Evolutionary conservation across 1,284 basidiomycete genomes (phyloP).

Genomic region (Austropuccinia psidii): DNA sequence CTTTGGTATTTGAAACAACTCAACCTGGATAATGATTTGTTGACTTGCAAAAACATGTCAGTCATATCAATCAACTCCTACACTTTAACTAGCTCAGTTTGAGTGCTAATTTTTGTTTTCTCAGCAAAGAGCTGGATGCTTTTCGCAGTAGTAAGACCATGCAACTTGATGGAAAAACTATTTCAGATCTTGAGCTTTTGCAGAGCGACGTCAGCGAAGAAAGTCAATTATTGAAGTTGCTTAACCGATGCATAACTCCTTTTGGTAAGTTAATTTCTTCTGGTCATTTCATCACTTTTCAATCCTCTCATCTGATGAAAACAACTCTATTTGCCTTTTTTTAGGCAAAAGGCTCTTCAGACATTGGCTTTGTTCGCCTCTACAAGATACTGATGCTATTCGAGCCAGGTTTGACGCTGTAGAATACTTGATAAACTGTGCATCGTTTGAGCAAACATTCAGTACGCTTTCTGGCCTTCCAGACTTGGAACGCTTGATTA

Average conservation of each 20-base stretch:
- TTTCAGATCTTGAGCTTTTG: slow-evolving; percentile 83
- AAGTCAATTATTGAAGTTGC: slow-evolving; percentile 70
- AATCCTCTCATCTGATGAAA: slow-evolving; percentile 32
- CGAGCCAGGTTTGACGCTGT: slow-evolving; percentile 91
- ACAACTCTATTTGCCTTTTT: slow-evolving; percentile 23
- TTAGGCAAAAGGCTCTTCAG: slow-evolving; percentile 82
- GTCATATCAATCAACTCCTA: neutral
- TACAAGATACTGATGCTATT: slow-evolving; percentile 70
- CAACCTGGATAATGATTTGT: slow-evolving; percentile 85
- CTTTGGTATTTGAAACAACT: slow-evolving; percentile 83
- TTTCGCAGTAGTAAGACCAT: slow-evolving; percentile 76
- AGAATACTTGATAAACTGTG: slow-evolving; percentile 71
- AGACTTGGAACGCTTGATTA: slow-evolving; percentile 86
- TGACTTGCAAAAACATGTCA: slow-evolving; percentile 47
- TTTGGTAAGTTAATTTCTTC: slow-evolving; percentile 57
- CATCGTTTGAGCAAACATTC: slow-evolving; percentile 67
- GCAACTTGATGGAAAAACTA: slow-evolving; percentile 80
- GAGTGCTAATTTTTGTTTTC: neutral
- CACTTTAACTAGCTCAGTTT: slow-evolving; percentile 61
- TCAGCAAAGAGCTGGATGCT: slow-evolving; percentile 80
- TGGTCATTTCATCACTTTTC: slow-evolving; percentile 7
- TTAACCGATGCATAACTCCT: slow-evolving; percentile 78
- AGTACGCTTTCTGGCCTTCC: slow-evolving; percentile 65
- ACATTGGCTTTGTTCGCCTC: slow-evolving; percentile 84
- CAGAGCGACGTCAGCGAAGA: slow-evolving; percentile 87